A percentile compares a stretch with the other conserved stretches of the same genome.
Evolutionary conservation across 1,284 basidiomycete genomes (phyloP).

Genomic region (Rugosomyces carneus): DNA sequence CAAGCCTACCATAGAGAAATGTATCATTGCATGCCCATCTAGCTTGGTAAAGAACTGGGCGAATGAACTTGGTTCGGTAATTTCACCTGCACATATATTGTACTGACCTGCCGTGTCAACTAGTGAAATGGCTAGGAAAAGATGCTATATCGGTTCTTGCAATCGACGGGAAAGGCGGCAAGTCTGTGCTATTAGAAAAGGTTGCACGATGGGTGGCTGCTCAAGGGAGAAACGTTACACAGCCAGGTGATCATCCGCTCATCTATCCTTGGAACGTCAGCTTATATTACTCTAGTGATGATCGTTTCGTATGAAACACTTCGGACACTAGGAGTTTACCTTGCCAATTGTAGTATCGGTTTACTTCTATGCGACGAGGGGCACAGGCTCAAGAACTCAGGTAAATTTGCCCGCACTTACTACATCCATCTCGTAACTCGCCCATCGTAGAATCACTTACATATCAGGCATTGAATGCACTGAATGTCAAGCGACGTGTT

Average conservation of each 20-base stretch:
- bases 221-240: constrained; percentile 79
- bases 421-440: neutral
- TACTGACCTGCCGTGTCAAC: constrained; percentile 1
- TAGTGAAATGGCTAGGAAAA: constrained; percentile 91
- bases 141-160: constrained; percentile 78
- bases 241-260: constrained; percentile 57
- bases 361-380: constrained; percentile 95
- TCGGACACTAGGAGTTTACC: constrained; percentile 71
- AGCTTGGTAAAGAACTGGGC: constrained; percentile 99
- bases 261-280: neutral
- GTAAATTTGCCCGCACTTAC: constrained; percentile 31
- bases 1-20: constrained; percentile 92
- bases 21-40: constrained; percentile 96
- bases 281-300: constrained; percentile 64
- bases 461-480: constrained; percentile 78
- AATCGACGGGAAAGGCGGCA: constrained; percentile 87
- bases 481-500: constrained; percentile 92
- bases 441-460: constrained; percentile 70
- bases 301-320: constrained; percentile 99
- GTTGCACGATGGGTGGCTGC: constrained; percentile 87
- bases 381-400: constrained; percentile 95
- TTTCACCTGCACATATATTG: neutral
- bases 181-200: constrained; percentile 70
- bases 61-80: constrained; percentile 78
- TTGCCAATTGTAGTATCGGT: constrained; percentile 81